phyloP scores from a whole-genome alignment of 495 filamentous ascomycete genomes.

The Annulohypoxylon bovei region DNA sequence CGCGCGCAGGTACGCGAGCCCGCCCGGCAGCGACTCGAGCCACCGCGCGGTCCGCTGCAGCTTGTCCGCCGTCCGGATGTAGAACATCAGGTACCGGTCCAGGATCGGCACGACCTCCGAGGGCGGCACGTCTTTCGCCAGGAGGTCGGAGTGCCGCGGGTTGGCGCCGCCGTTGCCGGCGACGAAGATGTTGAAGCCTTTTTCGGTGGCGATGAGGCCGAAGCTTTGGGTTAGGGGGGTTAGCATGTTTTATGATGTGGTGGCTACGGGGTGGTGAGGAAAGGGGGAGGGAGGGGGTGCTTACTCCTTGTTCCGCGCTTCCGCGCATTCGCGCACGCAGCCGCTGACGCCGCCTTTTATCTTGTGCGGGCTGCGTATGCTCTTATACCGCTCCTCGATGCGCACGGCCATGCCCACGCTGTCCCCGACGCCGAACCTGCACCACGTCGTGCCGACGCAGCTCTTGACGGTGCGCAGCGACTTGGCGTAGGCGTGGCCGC shows the following conservation, averaged over 20 bases:
- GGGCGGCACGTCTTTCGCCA: constrained; percentile 89
- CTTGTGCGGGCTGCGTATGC: constrained; percentile 89
- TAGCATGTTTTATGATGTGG: constrained; percentile 8
- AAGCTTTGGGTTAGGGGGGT: constrained; percentile 63
- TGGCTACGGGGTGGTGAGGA: too few relatives aligned
- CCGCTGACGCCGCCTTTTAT: constrained; percentile 93
- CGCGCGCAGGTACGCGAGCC: constrained; percentile 83
- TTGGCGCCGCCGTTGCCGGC: constrained; percentile 93
- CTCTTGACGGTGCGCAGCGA: constrained; percentile 91
- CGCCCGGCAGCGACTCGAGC: constrained; percentile 88
- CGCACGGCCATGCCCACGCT: constrained; percentile 97
- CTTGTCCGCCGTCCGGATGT: constrained; percentile 95
- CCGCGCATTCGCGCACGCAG: constrained; percentile 93
- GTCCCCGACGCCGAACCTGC: constrained; percentile 90
- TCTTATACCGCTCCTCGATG: constrained; percentile 94
- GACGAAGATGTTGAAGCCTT: constrained; percentile 95
- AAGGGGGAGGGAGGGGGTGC: constrained; percentile 27
- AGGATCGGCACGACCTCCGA: constrained; percentile 87
- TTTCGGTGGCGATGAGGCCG: constrained; percentile 92
- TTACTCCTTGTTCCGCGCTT: constrained; percentile 95
- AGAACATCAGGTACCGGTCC: constrained; percentile 94
- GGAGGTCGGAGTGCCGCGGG: constrained; percentile 84
- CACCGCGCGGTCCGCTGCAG: constrained; percentile 93
- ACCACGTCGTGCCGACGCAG: constrained; percentile 96
- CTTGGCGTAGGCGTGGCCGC: constrained; percentile 95